A percentile compares a stretch with the other conserved stretches of the same genome.
These are phyloP conservation scores for Fusarium staphyleae DNA, from an alignment of 2,329 filamentous ascomycete species.

Conservation along the genomic window DNA sequence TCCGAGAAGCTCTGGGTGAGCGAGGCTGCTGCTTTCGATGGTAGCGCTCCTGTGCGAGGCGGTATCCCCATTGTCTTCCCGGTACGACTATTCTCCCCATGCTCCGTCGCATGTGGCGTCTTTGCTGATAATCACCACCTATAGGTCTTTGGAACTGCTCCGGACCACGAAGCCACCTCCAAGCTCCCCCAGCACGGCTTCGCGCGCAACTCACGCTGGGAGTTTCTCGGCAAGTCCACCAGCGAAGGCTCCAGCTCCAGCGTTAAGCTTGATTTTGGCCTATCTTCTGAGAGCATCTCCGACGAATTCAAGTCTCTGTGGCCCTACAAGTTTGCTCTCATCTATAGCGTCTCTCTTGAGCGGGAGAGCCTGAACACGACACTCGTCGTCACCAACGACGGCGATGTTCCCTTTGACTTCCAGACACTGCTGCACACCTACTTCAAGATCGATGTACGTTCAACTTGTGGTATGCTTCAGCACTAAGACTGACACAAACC, in stretches of 20 bases:
- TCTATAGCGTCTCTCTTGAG: slow-evolving; percentile 90
- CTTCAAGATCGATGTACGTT: slow-evolving; percentile 75
- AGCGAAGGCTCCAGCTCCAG: slow-evolving; percentile 64
- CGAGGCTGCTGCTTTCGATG: slow-evolving; percentile 80
- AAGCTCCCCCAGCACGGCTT: slow-evolving; percentile 93
- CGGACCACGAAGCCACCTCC: slow-evolving; percentile 77
- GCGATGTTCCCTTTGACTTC: slow-evolving; percentile 82
- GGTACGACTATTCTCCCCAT: slow-evolving; percentile 59
- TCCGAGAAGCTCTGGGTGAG: slow-evolving; percentile 88
- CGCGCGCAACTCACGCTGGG: slow-evolving; percentile 88
- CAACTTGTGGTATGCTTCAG: not conserved
- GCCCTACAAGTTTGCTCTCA: slow-evolving; percentile 86
- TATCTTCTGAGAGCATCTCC: slow-evolving; percentile 75
- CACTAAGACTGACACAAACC: not conserved
- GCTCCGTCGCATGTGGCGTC: not conserved
- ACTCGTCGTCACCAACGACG: slow-evolving; percentile 89
- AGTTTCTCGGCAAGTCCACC: slow-evolving; percentile 86
- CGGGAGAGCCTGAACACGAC: slow-evolving; percentile 78
- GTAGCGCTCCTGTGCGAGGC: slow-evolving; percentile 86
- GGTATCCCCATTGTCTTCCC: slow-evolving; percentile 94
- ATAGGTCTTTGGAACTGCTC: slow-evolving; percentile 85
- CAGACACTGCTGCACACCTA: slow-evolving; percentile 94
- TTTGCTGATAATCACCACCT: not conserved
- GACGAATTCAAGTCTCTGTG: slow-evolving; percentile 75
- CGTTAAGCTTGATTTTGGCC: slow-evolving; percentile 95